Base-by-base conservation (phyloP, 257 asterid species). In the Solanum peruvianum region DNA sequence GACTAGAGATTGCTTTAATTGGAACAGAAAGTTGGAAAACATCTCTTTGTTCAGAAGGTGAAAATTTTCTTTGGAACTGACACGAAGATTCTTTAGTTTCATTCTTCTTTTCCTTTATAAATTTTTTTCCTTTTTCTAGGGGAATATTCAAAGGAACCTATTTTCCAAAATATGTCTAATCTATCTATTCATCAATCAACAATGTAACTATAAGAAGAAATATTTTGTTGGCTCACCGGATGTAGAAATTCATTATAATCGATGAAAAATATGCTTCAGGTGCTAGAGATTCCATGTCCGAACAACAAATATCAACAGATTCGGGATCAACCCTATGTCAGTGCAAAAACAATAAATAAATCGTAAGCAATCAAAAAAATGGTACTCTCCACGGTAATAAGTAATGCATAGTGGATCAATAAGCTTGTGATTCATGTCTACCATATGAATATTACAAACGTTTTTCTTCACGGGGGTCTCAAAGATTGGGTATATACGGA, bases 201-300 rank as follows among this genome's bases (percentile, higher is more conserved):
- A 16, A 77, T n/a, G 39, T 77, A 47, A 85, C 82, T 45, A 85
- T 31, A 27, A 44, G 67, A 70, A 60, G 33, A 67, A 66, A 70
- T 44, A 75, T 44, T 42, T 85, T 44, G 29, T 44, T 72, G 83
- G 88, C 96, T 92, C 91, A 96, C 99, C 95, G 89, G 69, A 96
- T 95, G 92, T 97, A 97, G 91, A 95, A 96, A 87, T 97, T 97
- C 95, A 85, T 85, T 44, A 85, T 93, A 83, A 93, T 87, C 85
- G 99, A 97, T 73, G 98, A 91, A 90, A 97, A 87, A 91, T 91
- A 97, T 71, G 94, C 83, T 70, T 92, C 94, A 5, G 99, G 99
- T 82, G 93, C 94, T 90, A 97, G 94, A 88, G 98, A 94, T 35
- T 93, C 91, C 93, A 95, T 85, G 95, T 96, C 98, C 20, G 94